Conservation (phyloP, 73 alveolate genomes). For the Paramecium octaurelia region DNA sequence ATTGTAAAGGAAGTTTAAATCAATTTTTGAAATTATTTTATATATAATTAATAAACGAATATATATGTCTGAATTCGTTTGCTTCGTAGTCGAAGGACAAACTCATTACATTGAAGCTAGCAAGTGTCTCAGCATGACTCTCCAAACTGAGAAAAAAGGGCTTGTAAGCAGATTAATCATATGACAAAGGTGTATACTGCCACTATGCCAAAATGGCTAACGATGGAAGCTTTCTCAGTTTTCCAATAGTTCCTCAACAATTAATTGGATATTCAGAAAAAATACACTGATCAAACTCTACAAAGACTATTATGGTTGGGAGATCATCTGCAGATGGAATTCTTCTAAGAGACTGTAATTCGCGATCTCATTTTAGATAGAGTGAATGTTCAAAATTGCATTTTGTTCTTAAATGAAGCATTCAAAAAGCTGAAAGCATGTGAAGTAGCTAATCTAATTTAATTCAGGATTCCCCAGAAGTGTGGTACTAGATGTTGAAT, state of each 20-base stretch:
- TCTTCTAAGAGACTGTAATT: conserved; percentile 35
- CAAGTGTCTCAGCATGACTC: background rate
- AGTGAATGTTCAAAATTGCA: conserved; percentile 37
- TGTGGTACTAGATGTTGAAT: conserved; percentile 57
- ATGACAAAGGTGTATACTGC: conserved; percentile 21
- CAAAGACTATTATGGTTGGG: conserved; percentile 58
- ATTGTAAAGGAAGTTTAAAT: background rate
- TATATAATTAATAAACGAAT: background rate
- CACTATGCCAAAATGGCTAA: conserved; percentile 59
- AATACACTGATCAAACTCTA: conserved; percentile 47
- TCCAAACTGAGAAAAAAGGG: conserved; percentile 17
- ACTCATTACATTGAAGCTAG: background rate
- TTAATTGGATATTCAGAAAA: background rate
- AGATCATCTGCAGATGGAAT: conserved; percentile 53
- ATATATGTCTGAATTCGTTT: conserved; percentile 42
- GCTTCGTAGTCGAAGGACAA: conserved; percentile 15
- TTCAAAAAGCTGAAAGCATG: conserved; percentile 62
- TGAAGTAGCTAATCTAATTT: background rate
- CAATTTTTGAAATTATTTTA: background rate
- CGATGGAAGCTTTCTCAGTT: conserved; percentile 42
- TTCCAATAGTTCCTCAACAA: conserved; percentile 31
- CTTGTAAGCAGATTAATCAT: background rate
- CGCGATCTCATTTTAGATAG: conserved; percentile 55
- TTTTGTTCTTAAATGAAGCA: conserved; percentile 59
- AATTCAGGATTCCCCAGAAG: conserved; percentile 45